Percentiles rank a stretch among this genome's conserved stretches.
Evolutionary conservation across 345 rosid species (phyloP).

Genomic region (Citrus sp.): DNA sequence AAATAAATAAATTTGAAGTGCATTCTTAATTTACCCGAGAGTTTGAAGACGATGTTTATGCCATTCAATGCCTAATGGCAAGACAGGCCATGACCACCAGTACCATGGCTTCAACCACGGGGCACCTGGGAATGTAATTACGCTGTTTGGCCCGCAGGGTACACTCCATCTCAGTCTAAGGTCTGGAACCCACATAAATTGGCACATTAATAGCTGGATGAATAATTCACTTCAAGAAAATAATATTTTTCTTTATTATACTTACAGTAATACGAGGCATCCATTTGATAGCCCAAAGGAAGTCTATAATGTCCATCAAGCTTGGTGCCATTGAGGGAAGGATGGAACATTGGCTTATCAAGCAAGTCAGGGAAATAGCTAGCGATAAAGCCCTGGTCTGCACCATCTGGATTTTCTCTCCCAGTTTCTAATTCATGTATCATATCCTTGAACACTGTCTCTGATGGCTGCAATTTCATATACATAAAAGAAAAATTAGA

Average conservation of each 20-base stretch:
- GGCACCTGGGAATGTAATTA: constrained; percentile 94
- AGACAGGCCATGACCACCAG: constrained; percentile 99
- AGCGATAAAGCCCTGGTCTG: constrained; percentile 92
- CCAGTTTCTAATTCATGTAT: constrained; percentile 58
- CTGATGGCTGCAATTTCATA: constrained; percentile 59
- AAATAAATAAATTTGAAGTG: background rate
- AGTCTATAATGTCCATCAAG: constrained; percentile 78
- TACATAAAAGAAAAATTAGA: background rate
- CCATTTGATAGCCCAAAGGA: constrained; percentile 98
- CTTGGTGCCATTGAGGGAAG: constrained; percentile 47
- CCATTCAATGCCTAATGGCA: constrained; percentile 83
- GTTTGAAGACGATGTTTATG: constrained; percentile 69
- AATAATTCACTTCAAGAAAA: background rate
- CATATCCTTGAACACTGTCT: constrained; percentile 69
- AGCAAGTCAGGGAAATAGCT: constrained; percentile 89
- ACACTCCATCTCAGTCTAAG: constrained; percentile 82
- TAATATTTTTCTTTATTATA: background rate
- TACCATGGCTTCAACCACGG: constrained; percentile 98
- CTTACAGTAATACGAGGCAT: constrained; percentile 91
- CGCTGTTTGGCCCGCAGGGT: constrained; percentile 94
- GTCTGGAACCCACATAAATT: constrained; percentile 37
- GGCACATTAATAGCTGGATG: background rate
- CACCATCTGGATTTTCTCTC: constrained; percentile 81
- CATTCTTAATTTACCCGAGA: constrained; percentile 48
- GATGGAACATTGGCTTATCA: constrained; percentile 70